phyloP scores from a whole-genome alignment of 2,329 filamentous ascomycete genomes.

The Colletotrichum lini region DNA sequence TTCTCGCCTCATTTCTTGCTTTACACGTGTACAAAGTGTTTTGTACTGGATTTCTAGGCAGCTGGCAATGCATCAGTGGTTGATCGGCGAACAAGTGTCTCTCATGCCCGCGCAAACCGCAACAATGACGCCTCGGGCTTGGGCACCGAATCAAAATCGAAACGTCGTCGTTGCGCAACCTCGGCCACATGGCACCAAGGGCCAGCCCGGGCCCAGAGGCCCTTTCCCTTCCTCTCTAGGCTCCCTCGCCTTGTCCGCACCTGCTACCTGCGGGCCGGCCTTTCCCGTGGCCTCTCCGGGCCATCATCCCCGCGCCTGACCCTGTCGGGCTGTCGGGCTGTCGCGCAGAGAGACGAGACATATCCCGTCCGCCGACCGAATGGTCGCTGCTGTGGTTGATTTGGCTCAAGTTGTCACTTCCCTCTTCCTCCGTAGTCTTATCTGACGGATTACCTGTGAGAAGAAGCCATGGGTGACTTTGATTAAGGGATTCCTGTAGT shows the following conservation, averaged over 20 bases:
- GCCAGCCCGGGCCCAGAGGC: not conserved
- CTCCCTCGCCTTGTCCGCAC: constrained; percentile 18
- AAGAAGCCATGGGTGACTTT: too few species aligned
- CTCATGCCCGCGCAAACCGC: not conserved
- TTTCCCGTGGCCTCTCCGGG: constrained; percentile 26
- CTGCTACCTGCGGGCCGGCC: not conserved
- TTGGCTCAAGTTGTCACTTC: not conserved
- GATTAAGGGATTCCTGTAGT: too few species aligned
- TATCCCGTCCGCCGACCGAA: not conserved
- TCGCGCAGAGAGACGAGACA: not conserved
- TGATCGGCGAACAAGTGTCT: constrained; percentile 16
- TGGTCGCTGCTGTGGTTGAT: not conserved
- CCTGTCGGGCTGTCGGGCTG: constrained; percentile 14
- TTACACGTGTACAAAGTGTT: too few species aligned
- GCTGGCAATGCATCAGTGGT: constrained; percentile 4
- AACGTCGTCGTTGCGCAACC: constrained; percentile 7
- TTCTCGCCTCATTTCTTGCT: constrained; percentile 3
- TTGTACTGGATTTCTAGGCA: too few species aligned
- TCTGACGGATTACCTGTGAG: not conserved
- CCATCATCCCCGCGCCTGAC: constrained; percentile 17
- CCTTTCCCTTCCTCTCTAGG: not conserved
- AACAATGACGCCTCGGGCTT: constrained; percentile 10
- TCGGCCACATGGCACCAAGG: constrained; percentile 35
- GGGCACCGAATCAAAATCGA: constrained; percentile 16
- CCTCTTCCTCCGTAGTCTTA: not conserved